Evolutionary conservation across 2,329 filamentous ascomycete genomes (phyloP), one percentile per base, ranked within the genome.

Genomic region (Cercospora citrullina): DNA sequence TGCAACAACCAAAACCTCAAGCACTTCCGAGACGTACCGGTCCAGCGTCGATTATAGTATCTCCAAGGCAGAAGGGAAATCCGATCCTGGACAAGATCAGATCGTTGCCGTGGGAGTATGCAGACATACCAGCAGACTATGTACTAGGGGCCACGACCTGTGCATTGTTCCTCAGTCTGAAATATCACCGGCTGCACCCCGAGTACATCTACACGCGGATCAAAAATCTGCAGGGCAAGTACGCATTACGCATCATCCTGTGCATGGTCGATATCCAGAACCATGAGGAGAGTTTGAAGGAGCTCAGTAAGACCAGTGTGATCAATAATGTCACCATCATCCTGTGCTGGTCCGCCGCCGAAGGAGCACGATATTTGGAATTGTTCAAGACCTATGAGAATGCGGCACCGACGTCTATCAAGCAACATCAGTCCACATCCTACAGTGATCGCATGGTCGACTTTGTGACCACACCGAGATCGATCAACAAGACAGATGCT

Each of bases 161-260:
- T 76, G 94, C 92, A 0, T 85, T 99, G 5, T 99, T 98, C 77
- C 84, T 99, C 51, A 96, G 92, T 59, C 86, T 99, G 64, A 99
- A 98, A 80, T 99, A 99, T 80, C 95, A 99, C 80, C 92, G 94
- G 30, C 86, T 99, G 63, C 95, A 99, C 77, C 95, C 95, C 0
- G 95, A 99, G 80, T 99, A 99, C 83, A 93, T 99, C 75, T 98
- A 98, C 82, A 93, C 91, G 26, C 91, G 95, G 66, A 96, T 99
- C 73, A 90, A 91, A 63, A 88, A 89, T 60, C 84, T 99, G 4
- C 91, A 91, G 62, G 92, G 91, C 61, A 92, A 91, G 80, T 98
- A 96, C 82, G 90, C 89, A 72, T 86, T 99, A 21, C 91, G 95
- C 59, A 86, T 99, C 63, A 82, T 99, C 30, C 86, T 99, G 60